Base-by-base conservation (phyloP, 1,284 basidiomycete species). In the Irpex lacteus region DNA sequence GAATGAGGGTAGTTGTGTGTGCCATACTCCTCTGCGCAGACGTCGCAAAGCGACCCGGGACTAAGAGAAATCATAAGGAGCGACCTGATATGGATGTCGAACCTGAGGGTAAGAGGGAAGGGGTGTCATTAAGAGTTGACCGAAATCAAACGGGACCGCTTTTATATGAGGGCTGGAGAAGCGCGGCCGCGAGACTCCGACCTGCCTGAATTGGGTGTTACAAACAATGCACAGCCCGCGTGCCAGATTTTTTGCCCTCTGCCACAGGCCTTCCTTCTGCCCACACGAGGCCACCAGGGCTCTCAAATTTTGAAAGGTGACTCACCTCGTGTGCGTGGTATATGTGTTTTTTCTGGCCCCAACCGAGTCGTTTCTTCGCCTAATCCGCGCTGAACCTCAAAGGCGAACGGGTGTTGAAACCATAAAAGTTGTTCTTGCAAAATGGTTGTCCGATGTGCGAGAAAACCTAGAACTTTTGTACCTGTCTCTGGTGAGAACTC, bases 11-110 rank as follows among this genome's bases (percentile, higher is more conserved):
- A 79, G 76, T 86, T 85, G 70, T 86, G 86, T 63, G 86, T 80
- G 71, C 87, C 86, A 76, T 84, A 92, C 81, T 92, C 90, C 78
- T 91, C 89, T 74, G 90, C 90, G 81, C 90, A 92, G 72, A 92
- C 90, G 82, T 92, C 90, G 87, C 90, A 92, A 76, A 87, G 83
- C 74, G 88, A 91, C 79, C 88, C 88, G 75, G 87, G 83, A 80
- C 80, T 84, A 75, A 92, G 88, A 74, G 89, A 88, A 78, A 91
- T 84, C 90, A 92, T 92, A 69, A 69, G 60, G 67, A 74, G 67
- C 67, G 68, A 70, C 70, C 71, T 69, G 66, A 69, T 60, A 68
- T 68, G 63, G 68, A 68, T 44, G 70, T 68, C 63, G 65, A 63
- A 72, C 66, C 73, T 73, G 73, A 66, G 69, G 69, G 70, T 13